Evolutionary conservation across 2,329 filamentous ascomycete species (phyloP).

Genomic region (Fusarium brachygibbosum): DNA sequence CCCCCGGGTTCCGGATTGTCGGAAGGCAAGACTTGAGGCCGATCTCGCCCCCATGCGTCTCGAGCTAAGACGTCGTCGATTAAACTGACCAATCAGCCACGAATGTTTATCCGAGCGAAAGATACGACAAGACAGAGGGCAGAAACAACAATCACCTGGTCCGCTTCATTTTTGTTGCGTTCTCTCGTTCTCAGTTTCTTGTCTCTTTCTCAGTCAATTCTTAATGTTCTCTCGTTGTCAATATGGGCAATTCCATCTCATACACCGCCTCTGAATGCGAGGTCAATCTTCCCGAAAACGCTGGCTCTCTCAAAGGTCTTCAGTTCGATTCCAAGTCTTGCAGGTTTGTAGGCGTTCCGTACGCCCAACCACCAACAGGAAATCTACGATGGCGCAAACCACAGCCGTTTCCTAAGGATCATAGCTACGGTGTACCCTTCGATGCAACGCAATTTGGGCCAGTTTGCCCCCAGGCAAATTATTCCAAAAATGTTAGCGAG

Average conservation of each 20-base stretch:
- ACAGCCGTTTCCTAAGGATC: not conserved
- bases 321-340: conserved; percentile 54
- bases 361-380: conserved; percentile 55
- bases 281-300: not conserved
- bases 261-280: conserved; percentile 15
- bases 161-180: not conserved
- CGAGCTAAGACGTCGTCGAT: conserved; percentile 7
- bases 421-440: not conserved
- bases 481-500: conserved; percentile 26
- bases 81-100: conserved; percentile 8
- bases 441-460: conserved; percentile 1
- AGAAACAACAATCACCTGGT: not conserved
- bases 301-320: conserved; percentile 49
- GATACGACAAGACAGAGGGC: not conserved
- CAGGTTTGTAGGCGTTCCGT: conserved; percentile 55
- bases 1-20: not conserved
- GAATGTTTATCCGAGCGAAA: rapidly evolving
- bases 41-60: not conserved
- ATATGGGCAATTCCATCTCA: conserved; percentile 24
- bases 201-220: rapidly evolving
- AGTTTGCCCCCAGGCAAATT: conserved; percentile 17
- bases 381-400: conserved; percentile 14
- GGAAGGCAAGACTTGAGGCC: conserved; percentile 1
- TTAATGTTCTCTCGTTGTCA: not conserved
- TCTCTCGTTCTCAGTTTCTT: not conserved